Evolutionary conservation across 2,329 filamentous ascomycete genomes (phyloP), one percentile per base, ranked within the genome.

Genomic region (Gaeumannomyces tritici): DNA sequence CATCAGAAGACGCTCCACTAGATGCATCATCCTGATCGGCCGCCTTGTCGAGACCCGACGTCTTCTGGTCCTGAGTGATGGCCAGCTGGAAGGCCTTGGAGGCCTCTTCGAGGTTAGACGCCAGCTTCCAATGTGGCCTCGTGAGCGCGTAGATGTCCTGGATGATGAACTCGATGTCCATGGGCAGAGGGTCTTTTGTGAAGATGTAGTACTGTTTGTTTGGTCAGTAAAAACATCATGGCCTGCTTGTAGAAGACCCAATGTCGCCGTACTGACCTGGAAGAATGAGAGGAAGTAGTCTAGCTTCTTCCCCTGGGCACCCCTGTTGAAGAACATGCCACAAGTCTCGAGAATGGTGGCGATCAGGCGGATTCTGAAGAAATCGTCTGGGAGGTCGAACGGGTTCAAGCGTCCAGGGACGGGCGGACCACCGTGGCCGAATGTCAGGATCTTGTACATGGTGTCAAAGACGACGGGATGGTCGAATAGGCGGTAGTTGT

Each of bases 241-340:
- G 33, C 33, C 12, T 11, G 33, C 12, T 35, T 11, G 33, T 12
- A 35, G 11, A 42, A 42, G 12, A n/a, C 29, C 7, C 9, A 9
- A 35, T 35, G 12, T 13, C 33, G 33, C 21, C 1, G 28, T 58
- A 70, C 69, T 60, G 72, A 88, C 86, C 80, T 96, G 93, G 69
- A 99, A 91, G 75, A 98, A 98, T 0, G 89, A 93, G 64, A 99
- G 80, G 75, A 98, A 99, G 74, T 96, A 98, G 71, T 99, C 95
- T 12, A 99, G 83, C 76, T 98, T 99, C 80, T 98, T 98, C 74
- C 93, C 96, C 1, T 93, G 90, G 56, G 89, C 87, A 9, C 96
- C 95, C 69, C 93, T 89, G 73, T 95, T 95, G 70, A 97, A 99
- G 77, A 93, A 99, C 74, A 96, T 89, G 62, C 96, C 95, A 67